A percentile compares a stretch with the other conserved stretches of the same genome.
Evolutionary conservation across 23 red algal genomes (phyloP).

Genomic region (Gracilaria domingensis): DNA sequence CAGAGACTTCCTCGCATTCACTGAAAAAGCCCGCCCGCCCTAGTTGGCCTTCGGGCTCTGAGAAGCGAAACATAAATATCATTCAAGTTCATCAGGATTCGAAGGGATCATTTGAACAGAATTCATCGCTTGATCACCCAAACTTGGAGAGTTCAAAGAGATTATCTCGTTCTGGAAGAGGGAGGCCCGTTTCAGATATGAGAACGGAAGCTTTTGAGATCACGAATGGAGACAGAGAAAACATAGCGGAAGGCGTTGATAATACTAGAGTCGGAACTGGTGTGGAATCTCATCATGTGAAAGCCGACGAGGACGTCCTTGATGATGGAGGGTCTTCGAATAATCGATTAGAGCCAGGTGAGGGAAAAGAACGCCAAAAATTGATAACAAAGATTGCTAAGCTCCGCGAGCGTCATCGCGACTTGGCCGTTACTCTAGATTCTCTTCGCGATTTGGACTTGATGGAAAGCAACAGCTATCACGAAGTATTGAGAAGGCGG

Average conservation of each 20-base stretch:
- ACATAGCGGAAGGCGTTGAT: background rate
- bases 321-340: background rate
- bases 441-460: background rate
- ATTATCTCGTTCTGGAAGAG: background rate
- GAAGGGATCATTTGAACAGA: background rate
- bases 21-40: background rate
- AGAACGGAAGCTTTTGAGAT: background rate
- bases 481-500: background rate
- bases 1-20: background rate
- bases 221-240: background rate
- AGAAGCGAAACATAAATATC: background rate
- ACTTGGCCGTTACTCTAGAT: background rate
- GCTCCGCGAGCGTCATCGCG: conserved; percentile 2
- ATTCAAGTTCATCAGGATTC: background rate
- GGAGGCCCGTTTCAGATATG: background rate
- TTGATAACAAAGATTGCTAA: background rate
- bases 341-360: background rate
- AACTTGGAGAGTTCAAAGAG: background rate
- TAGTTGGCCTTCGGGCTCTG: background rate
- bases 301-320: background rate
- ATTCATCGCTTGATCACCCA: background rate
- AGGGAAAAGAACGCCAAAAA: background rate
- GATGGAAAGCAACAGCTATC: background rate
- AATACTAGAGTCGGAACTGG: background rate
- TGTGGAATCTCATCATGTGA: background rate